Percentiles rank a stretch among this genome's conserved stretches.
phyloP scores from a whole-genome alignment of 2,329 filamentous ascomycete genomes.

The Lachnellula subtilissima region DNA sequence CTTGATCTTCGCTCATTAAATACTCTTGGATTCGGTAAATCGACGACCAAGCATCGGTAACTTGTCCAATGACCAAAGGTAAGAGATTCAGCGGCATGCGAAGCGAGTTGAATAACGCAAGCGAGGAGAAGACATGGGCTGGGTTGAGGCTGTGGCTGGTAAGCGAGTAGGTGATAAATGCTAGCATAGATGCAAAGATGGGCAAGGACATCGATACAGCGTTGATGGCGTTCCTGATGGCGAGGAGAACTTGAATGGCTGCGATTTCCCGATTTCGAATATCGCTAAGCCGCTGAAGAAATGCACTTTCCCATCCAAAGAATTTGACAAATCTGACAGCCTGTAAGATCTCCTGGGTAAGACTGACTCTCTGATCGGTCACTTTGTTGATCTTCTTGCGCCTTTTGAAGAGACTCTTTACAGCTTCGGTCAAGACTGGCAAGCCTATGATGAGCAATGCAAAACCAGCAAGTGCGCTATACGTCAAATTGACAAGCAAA shows the following conservation, averaged over 20 bases:
- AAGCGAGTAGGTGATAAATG: conserved; percentile 78
- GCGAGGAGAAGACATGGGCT: conserved; percentile 82
- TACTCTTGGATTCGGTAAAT: conserved; percentile 84
- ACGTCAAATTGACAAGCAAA: conserved; percentile 80
- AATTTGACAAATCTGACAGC: conserved; percentile 94
- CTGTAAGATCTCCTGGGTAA: conserved; percentile 89
- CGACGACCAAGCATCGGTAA: conserved; percentile 84
- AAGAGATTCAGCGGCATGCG: conserved; percentile 86
- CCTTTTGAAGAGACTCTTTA: conserved; percentile 70
- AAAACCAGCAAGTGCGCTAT: conserved; percentile 86
- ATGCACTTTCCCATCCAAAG: conserved; percentile 91
- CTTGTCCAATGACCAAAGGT: conserved; percentile 81
- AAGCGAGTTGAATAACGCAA: conserved; percentile 89
- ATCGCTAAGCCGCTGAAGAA: conserved; percentile 68
- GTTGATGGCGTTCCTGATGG: conserved; percentile 63
- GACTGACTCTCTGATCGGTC: conserved; percentile 83
- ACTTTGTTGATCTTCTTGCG: conserved; percentile 84
- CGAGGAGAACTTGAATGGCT: conserved; percentile 77
- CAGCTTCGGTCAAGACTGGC: conserved; percentile 71
- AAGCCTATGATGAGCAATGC: conserved; percentile 74
- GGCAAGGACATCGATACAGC: conserved; percentile 60
- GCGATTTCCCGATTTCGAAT: conserved; percentile 74
- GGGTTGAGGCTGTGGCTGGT: conserved; percentile 65
- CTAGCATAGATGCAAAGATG: conserved; percentile 90
- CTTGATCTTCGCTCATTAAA: conserved; percentile 76